Base-by-base conservation (phyloP, 164 flowering plant genomes). In the Magnolia sinica region DNA sequence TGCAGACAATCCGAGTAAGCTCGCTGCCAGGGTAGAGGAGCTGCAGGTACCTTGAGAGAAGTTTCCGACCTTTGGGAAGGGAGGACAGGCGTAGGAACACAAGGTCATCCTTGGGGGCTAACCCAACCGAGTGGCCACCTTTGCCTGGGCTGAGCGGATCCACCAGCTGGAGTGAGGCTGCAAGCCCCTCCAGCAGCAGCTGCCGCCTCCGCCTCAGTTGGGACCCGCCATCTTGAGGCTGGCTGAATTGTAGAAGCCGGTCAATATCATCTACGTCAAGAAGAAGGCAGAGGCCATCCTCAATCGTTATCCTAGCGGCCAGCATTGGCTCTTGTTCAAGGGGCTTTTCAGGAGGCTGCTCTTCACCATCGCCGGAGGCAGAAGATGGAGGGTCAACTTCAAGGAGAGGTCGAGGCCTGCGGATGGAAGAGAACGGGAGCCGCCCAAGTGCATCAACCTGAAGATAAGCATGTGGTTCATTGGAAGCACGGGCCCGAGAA, bases 291-390 rank as follows among this genome's bases (percentile, higher is more conserved):
- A 93, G 82, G 22, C 96, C 89, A 86, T 95, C 98, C 83, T 95
- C 99, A 68, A 93, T 86, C 4, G 93, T 79, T 37, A 93, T 86
- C 80, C 98, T 87, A 58, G 99, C 98, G 50, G 98, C 99, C 75
- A 95, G 90, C 97, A 95, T 88, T 5, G 99, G 99, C 76, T 95
- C 99, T 81, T 95, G 90, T 73, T 93, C 99, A 72, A 95, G 84
- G 37, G 99, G 94, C 86, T 84, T 92, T 82, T 92, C 94, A 45
- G 88, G 52, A 10, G 77, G 76, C 74, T 86, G 84, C 73, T 88
- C 92, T 50, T 92, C 97, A 13, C 88, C 87, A 76, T 84, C 86
- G 29, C 79, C 80, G 22, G 86, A 73, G 10, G 82, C 65, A 23
- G 86, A 74, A 27, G 85, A 73, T 20, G 92, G 88, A 73, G 87